These are phyloP conservation scores for Ailanthus altissimus DNA, from an alignment of 345 rosid genomes.

Conservation along the genomic window DNA sequence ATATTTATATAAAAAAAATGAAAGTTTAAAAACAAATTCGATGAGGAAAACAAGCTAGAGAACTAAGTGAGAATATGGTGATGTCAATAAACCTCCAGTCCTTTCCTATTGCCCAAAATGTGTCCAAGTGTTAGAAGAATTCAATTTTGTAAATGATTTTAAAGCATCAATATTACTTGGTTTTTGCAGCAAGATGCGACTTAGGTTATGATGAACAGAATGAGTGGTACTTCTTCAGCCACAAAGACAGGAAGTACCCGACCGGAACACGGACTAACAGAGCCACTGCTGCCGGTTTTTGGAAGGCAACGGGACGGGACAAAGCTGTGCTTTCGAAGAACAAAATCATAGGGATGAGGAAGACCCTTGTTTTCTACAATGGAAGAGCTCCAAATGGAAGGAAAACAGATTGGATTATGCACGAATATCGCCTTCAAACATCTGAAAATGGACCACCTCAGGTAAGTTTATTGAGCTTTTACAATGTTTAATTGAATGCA, in stretches of 20 bases:
- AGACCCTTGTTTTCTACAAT: constrained; percentile 86
- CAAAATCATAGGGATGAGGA: constrained; percentile 84
- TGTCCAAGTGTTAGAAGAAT: no score
- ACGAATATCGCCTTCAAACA: constrained; percentile 87
- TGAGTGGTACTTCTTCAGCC: constrained; percentile 98
- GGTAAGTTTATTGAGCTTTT: constrained; percentile 34
- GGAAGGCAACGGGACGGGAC: constrained; percentile 99
- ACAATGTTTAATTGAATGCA: no score
- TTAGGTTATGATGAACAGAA: constrained; percentile 78
- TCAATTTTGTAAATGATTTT: no score
- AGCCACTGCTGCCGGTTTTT: constrained; percentile 90
- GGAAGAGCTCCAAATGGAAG: constrained; percentile 96
- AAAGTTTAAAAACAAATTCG: no score
- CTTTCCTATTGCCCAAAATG: no score
- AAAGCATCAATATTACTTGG: neutral
- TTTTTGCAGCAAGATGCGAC: constrained; percentile 66
- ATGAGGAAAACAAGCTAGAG: no score
- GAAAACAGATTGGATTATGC: constrained; percentile 95
- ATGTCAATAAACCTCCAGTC: no score
- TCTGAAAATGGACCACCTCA: constrained; percentile 68
- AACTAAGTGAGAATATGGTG: no score
- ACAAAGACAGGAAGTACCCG: constrained; percentile 94
- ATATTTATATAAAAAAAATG: no score
- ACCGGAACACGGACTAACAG: constrained; percentile 91
- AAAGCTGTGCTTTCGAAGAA: constrained; percentile 83